Base-by-base conservation (phyloP, 2,329 filamentous ascomycete species). In the Parascedosporium putredinis region DNA sequence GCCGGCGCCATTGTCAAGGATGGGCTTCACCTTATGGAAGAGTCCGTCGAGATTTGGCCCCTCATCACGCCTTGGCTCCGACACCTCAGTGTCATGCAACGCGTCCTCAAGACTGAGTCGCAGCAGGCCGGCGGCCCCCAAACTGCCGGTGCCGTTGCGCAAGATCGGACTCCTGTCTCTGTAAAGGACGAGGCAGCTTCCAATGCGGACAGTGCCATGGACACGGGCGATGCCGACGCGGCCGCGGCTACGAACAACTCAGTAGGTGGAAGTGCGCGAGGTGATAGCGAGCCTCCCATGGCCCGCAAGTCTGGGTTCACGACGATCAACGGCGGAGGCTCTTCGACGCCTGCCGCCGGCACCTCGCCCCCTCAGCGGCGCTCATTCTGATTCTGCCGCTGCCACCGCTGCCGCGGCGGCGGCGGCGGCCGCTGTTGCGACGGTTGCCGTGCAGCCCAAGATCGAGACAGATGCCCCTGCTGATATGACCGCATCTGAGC, bases 81-180 rank as follows among this genome's bases (percentile, higher is more conserved):
- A 31, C 78, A 81, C 55, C 64, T 81, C 14, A 72, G 72, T 2
- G 78, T 81, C 43, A 81, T 81, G 78, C 73, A 76, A 53, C 76
- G 78, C 52, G 78, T 81, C 2, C 62, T 81, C 20, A 71, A 73
- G 55, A 78, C 78, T 40, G 70, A 76, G 22, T 75, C 73, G 8
- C 62, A 62, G 4, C 59, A 64, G 3, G 55, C 60, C 1, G 62
- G 64, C 8, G 60, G 61, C 36, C 57, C 51, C 34, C 57, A 51
- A 34, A 64, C 49, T 27, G 61, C 52, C 54, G 45, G 51, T 23
- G 44, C 46, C 2, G 48, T 54, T 14, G 45, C 58, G 43, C 58
- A 64, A 54, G 51, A 57, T 46, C 51, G 61, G 54, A 24, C 55
- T 52, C 56, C 57, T 57, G 58, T 52, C 60, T 54, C 68, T 7